Evolutionary conservation across 1,139 yeast genomes (phyloP), one percentile per base, ranked within the genome.

Genomic region (Spencermartinsiella ligniputridi): DNA sequence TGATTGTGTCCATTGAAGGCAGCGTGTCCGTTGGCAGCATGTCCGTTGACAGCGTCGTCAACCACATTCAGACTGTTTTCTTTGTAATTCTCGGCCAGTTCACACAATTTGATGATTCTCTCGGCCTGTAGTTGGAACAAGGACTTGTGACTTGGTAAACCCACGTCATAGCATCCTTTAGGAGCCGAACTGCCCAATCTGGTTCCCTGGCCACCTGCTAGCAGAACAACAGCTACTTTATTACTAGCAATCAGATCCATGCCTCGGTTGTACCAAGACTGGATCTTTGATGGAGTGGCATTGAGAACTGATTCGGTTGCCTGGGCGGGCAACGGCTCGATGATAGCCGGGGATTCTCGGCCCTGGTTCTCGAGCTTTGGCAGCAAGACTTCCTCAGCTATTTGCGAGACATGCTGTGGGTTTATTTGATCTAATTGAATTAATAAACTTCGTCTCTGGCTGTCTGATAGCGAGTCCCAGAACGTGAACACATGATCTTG

Each of bases 151-250:
- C 96, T 86, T 1, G 97, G 97, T 42, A 94, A 74, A 0, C 83
- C 82, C 49, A 94, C 83, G 61, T 92, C 78, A 64, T 79, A 92
- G 67, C 97, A 90, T 1, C 99, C 99, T 67, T 92, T 92, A 36
- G 99, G 99, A 25, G 71, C 80, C 13, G 79, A 69, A 1, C 96
- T 87, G 1, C 98, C 98, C 47, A 92, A 72, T 52, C 99, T 75
- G 3, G 97, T 84, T 24, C 98, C 99, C 66, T 92, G 98, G 44
- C 99, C 99, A 46, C 98, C 99, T 9, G 98, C 97, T 84, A 92
- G 82, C 46, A 92, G 74, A 38, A 92, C 74, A 6, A 92, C 92
- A 20, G 89, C 98, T 17, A 90, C 97, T 58, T 84, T 78, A 53
- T 83, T 83, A 21, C 70, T 62, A 24, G 78, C 67, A 49, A 92